A percentile compares a stretch with the other conserved stretches of the same genome.
Conservation (phyloP, 495 filamentous ascomycete species). For the Tuber magnatum region DNA sequence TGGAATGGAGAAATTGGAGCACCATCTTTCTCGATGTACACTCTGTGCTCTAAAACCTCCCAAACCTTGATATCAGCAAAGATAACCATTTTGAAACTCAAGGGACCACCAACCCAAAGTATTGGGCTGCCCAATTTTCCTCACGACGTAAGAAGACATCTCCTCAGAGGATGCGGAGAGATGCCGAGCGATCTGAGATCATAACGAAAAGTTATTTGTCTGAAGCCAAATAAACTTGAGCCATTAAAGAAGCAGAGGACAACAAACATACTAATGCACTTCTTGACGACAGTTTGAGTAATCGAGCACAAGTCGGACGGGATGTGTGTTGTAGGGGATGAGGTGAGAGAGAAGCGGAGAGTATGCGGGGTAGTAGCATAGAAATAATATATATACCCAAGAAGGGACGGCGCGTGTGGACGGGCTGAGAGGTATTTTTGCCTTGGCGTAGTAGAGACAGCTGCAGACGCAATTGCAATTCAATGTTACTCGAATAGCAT, state of each 20-base stretch:
- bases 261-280: slow-evolving; percentile 26
- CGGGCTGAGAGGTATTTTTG: background rate
- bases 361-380: slow-evolving; percentile 31
- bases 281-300: slow-evolving; percentile 35
- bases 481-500: background rate
- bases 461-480: background rate
- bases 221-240: background rate
- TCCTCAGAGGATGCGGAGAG: slow-evolving; percentile 32
- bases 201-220: background rate
- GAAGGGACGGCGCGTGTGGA: background rate
- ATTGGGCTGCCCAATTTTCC: slow-evolving; percentile 82
- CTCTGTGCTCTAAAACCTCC: slow-evolving; percentile 63
- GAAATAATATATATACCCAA: background rate
- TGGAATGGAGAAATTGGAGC: slow-evolving; percentile 90
- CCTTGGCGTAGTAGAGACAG: background rate
- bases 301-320: slow-evolving; percentile 14
- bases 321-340: slow-evolving; percentile 15
- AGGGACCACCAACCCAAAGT: slow-evolving; percentile 51
- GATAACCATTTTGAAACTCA: background rate
- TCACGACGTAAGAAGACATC: slow-evolving; percentile 54
- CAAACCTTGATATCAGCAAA: slow-evolving; percentile 2
- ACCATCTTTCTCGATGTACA: slow-evolving; percentile 98
- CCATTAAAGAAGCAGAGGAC: background rate
- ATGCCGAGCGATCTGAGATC: slow-evolving; percentile 38
- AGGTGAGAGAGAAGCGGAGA: slow-evolving; percentile 14